Evolutionary conservation across 2,329 filamentous ascomycete species (phyloP), one percentile per base, ranked within the genome.

Genomic region (Alternaria tenuissima): DNA sequence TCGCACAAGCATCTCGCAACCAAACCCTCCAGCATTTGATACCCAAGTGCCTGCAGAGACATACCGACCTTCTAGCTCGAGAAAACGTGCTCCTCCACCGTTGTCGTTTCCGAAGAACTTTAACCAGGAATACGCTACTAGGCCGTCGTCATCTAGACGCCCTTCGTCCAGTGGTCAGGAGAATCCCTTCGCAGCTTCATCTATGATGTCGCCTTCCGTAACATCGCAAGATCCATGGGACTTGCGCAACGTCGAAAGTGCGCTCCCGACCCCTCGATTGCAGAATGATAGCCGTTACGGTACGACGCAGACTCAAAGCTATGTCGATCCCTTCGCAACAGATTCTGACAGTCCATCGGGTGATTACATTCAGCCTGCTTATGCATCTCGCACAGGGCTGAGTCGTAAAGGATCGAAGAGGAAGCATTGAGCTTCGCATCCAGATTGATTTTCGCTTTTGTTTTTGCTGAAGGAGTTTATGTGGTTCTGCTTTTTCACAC

Each of bases 211-310:
- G 28, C 47, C 52, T 7, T 30, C 42, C 4, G 48, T 53, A n/a
- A 51, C 59, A 16, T 65, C 68, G 8, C 60, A 41, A 7, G 71
- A 71, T 20, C 64, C 70, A 0, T 76, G 74, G 74, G 73, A 76
- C 18, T 38, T 59, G 5, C 72, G 70, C 30, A 62, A 54, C 30
- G 38, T 71, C 56, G 61, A 57, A 4, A 59, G 64, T 5, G 63
- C 66, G 6, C 61, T 75, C 12, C 73, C 74, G 2, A 20, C 55
- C 8, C 28, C 64, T 0, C 55, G 68, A 0, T 62, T 36, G 14
- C 32, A 36, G 32, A 36, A 5, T 12, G 32, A 36, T 36, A 12
- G 32, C 32, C 32, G 32, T 36, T 36, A 36, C 32, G 32, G 32
- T 6, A 36, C 64, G 8, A 58, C 65, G 14, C 62, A 61, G 39